phyloP scores from a whole-genome alignment of 2,329 filamentous ascomycete genomes.

The Podosphaera xanthii region DNA sequence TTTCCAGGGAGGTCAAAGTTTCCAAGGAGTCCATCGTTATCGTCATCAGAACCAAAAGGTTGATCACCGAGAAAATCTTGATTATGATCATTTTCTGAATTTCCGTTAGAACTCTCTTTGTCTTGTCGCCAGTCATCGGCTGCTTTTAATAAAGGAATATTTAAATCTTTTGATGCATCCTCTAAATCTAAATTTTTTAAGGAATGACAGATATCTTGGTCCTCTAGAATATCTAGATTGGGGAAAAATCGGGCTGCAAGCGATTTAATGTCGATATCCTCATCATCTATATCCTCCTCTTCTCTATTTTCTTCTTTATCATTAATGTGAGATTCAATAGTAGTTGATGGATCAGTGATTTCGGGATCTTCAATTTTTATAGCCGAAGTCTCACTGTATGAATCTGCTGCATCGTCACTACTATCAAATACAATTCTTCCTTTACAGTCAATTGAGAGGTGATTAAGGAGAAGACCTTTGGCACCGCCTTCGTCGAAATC shows the following conservation, averaged over 20 bases:
- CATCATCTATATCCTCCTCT: conserved; percentile 26
- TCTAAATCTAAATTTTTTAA: conserved; percentile 86
- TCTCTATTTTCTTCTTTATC: conserved; percentile 20
- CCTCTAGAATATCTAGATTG: conserved; percentile 51
- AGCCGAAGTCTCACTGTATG: conserved; percentile 18
- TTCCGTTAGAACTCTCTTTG: conserved; percentile 33
- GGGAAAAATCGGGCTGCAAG: conserved; percentile 72
- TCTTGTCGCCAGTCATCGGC: conserved; percentile 66
- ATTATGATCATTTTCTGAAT: conserved; percentile 28
- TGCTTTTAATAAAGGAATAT: conserved; percentile 80
- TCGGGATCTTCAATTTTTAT: conserved; percentile 29
- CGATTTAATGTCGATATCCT: conserved; percentile 56
- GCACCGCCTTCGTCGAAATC: conserved; percentile 97
- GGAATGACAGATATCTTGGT: conserved; percentile 82
- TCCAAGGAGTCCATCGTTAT: conserved; percentile 46
- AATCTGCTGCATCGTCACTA: conserved; percentile 58
- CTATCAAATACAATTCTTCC: conserved; percentile 96
- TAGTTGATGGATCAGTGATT: conserved; percentile 20
- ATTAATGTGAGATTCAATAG: conserved; percentile 21
- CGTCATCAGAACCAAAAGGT: conserved; percentile 58
- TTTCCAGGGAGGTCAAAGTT: conserved; percentile 45
- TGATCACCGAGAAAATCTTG: conserved; percentile 30
- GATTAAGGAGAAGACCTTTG: conserved; percentile 83
- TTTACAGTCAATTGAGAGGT: conserved; percentile 80
- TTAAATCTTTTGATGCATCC: conserved; percentile 59